phyloP scores from a whole-genome alignment of 2,329 filamentous ascomycete genomes.

The Fusarium pseudograminearum region DNA sequence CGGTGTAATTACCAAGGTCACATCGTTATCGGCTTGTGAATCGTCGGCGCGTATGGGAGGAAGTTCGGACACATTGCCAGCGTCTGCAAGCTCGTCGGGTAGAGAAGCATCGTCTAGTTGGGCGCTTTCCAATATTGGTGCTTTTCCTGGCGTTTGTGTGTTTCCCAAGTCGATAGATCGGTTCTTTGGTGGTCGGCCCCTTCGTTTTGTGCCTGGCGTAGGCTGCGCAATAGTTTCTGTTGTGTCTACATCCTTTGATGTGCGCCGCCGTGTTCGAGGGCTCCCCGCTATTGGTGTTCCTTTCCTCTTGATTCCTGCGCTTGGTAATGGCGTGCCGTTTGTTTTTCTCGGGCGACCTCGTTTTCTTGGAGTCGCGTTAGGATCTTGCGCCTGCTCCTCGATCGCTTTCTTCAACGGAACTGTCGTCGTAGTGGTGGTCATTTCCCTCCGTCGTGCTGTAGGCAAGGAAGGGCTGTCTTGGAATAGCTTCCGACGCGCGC shows the following conservation, averaged over 20 bases:
- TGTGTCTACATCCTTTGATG: slow-evolving; percentile 46
- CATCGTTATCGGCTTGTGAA: slow-evolving; percentile 47
- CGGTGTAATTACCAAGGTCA: slow-evolving; percentile 44
- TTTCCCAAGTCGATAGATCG: slow-evolving; percentile 40
- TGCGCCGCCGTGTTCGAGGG: slow-evolving; percentile 53
- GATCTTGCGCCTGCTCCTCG: slow-evolving; percentile 51
- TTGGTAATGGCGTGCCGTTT: slow-evolving; percentile 65
- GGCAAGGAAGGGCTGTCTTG: slow-evolving; percentile 56
- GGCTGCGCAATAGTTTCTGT: slow-evolving; percentile 43
- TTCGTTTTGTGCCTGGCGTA: slow-evolving; percentile 51
- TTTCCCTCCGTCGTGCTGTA: slow-evolving; percentile 52
- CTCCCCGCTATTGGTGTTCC: slow-evolving; percentile 58
- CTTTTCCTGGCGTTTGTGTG: slow-evolving; percentile 27
- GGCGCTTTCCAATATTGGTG: slow-evolving; percentile 29
- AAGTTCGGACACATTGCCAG: slow-evolving; percentile 33
- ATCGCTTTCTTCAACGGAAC: slow-evolving; percentile 63
- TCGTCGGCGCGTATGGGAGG: slow-evolving; percentile 43
- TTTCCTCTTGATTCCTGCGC: slow-evolving; percentile 58
- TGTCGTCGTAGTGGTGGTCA: slow-evolving; percentile 62
- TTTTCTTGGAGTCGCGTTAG: slow-evolving; percentile 54
- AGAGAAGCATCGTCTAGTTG: slow-evolving; percentile 44
- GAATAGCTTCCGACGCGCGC: slow-evolving; percentile 58
- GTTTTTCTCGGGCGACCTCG: slow-evolving; percentile 62
- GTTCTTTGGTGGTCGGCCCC: slow-evolving; percentile 50
- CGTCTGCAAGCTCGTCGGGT: slow-evolving; percentile 47